Conservation (phyloP, 805 yeast species). For the Candida jianshihensis region DNA sequence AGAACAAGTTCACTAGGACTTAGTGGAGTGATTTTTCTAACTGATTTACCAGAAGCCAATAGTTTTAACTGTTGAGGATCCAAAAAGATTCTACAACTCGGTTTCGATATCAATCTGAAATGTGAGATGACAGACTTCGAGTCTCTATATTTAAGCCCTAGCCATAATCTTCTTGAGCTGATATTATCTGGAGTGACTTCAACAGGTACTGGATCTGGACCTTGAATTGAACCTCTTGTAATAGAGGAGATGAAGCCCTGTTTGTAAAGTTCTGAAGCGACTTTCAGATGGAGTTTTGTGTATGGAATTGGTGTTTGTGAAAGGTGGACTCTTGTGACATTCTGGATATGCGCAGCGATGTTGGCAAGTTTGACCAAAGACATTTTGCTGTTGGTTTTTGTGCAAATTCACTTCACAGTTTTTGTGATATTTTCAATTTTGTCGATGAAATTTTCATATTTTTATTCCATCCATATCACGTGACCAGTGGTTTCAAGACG, state of each 20-base stretch:
- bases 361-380: constrained; percentile 80
- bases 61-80: constrained; percentile 56
- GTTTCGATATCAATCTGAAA: constrained; percentile 73
- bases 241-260: constrained; percentile 85
- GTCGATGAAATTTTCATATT: no score
- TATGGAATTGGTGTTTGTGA: constrained; percentile 78
- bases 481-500: no score
- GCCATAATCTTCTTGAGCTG: constrained; percentile 82
- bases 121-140: constrained; percentile 69
- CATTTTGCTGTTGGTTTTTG: constrained; percentile 53
- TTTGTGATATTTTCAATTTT: no score
- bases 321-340: constrained; percentile 69
- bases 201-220: constrained; percentile 73
- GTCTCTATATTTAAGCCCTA: constrained; percentile 82
- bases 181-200: constrained; percentile 85
- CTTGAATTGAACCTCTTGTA: constrained; percentile 75
- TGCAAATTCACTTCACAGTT: no score
- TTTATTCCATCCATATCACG: no score
- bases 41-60: constrained; percentile 68
- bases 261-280: constrained; percentile 78
- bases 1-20: constrained; percentile 88
- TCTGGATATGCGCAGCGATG: constrained; percentile 83
- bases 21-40: constrained; percentile 70
- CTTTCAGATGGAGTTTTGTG: constrained; percentile 73
- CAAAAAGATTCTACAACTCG: constrained; percentile 69